Percentiles rank a stretch among this genome's conserved stretches.
phyloP scores from a whole-genome alignment of 148 eudicot genomes.

The Suaeda aralocaspica region DNA sequence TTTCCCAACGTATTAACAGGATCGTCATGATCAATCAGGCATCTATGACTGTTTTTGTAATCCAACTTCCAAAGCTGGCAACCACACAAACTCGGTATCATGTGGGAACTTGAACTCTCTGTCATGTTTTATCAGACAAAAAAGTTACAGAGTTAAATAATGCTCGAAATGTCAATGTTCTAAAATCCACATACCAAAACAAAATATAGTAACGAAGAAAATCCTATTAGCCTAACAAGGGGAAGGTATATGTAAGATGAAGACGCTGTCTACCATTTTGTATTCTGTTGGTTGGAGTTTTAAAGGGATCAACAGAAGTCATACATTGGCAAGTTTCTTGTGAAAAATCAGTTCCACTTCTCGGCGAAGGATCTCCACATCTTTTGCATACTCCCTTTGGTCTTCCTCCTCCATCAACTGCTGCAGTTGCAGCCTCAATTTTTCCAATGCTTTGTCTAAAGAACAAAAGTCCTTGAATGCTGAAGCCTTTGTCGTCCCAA shows the following conservation, averaged over 20 bases:
- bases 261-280: no score
- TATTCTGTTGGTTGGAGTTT: neutral
- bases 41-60: neutral
- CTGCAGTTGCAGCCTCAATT: conserved; percentile 56
- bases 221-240: neutral
- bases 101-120: conserved; percentile 54
- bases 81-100: conserved; percentile 14
- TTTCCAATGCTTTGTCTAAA: conserved; percentile 61
- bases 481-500: conserved; percentile 46
- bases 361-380: conserved; percentile 69
- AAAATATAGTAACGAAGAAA: neutral
- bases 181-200: neutral
- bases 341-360: conserved; percentile 71
- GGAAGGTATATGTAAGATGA: neutral
- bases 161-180: no score
- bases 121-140: conserved; percentile 20
- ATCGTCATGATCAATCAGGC: neutral
- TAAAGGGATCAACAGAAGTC: conserved; percentile 4
- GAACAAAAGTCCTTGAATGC: conserved; percentile 56
- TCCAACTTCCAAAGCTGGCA: neutral
- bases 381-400: conserved; percentile 56
- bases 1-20: neutral
- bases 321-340: conserved; percentile 55
- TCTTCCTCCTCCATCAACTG: conserved; percentile 51
- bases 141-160: neutral